Evolutionary conservation across 257 asterid genomes (phyloP), one percentile per base, ranked within the genome.

Genomic region (Solanum sitiens): DNA sequence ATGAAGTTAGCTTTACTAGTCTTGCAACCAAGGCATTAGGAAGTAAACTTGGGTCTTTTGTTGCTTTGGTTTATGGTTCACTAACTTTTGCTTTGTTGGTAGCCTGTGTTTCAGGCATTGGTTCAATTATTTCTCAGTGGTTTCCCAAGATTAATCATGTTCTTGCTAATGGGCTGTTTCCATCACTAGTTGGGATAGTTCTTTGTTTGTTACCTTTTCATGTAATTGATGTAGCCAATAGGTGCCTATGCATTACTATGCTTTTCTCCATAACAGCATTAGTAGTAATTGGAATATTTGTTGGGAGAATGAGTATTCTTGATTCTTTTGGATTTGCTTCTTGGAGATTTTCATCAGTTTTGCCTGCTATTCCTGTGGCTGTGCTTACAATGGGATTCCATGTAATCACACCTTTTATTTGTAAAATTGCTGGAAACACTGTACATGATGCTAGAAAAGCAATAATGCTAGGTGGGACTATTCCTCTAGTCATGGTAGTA

Each of bases 41-140:
- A 83, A 87, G 83, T 14, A 33, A 83, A 59, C 25, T 88, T 83
- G 93, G 90, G 59, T 84, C 92, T 21, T 89, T 89, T 88, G 89
- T 90, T 87, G 89, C 93, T 86, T 88, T 89, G 63, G 84, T 91
- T 59, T 89, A 91, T 87, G 93, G 88, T 73, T 91, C 90, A 45
- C 56, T 91, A 83, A 88, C 89, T 77, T 89, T 89, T 83, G 86
- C 92, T 82, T 90, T 91, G 86, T 47, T 91, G 70, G 90, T 89
- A 33, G 91, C 91, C 14, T 91, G 90, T 88, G 93, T 91, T 45
- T 91, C 92, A n/a, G 93, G 93, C 86, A 91, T 89, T 87, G 92
- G 92, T 77, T 83, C 88, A 11, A 86, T 91, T 61, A 82, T 91
- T 65, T 89, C 92, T 23, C 93, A 89, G 33, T 91, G 89, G 85